These are phyloP conservation scores for Phytophthora pseudosyringae DNA, from an alignment of 352 stramenopile species.

Conservation along the genomic window DNA sequence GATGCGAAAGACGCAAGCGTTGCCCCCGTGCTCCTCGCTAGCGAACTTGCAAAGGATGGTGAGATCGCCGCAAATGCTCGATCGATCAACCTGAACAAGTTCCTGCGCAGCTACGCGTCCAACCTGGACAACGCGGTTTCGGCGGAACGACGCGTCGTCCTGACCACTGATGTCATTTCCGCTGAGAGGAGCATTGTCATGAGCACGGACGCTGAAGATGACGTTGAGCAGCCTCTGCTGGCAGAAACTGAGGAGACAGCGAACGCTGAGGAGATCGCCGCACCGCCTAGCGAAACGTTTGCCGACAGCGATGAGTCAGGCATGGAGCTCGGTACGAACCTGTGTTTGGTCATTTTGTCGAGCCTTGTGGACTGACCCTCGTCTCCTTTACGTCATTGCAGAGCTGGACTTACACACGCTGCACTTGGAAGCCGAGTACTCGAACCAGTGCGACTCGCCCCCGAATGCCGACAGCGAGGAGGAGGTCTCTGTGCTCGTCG, in stretches of 20 bases:
- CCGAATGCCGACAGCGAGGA: slow-evolving; percentile 13
- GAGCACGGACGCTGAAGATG: slow-evolving; percentile 21
- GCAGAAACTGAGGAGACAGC: slow-evolving; percentile 7
- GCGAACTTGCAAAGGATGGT: slow-evolving; percentile 11
- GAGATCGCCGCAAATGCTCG: slow-evolving; percentile 32
- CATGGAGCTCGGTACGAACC: slow-evolving; percentile 25
- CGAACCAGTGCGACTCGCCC: slow-evolving; percentile 63
- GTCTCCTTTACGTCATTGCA: slow-evolving; percentile 3
- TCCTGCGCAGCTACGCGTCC: slow-evolving; percentile 67
- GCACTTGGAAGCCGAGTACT: slow-evolving; percentile 36
- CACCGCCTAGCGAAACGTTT: background rate
- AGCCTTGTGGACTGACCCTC: background rate
- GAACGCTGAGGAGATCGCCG: background rate
- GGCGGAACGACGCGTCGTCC: slow-evolving; percentile 10
- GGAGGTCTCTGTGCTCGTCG: slow-evolving; percentile 8
- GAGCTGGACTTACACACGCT: slow-evolving; percentile 42
- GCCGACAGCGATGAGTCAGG: slow-evolving; percentile 6
- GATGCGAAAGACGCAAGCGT: slow-evolving; percentile 21
- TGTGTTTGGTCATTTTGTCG: background rate
- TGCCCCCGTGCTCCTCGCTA: slow-evolving; percentile 14
- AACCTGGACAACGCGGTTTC: slow-evolving; percentile 58
- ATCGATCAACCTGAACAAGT: slow-evolving; percentile 73
- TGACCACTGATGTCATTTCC: slow-evolving; percentile 13
- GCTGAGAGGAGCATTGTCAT: slow-evolving; percentile 15
- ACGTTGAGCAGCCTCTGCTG: slow-evolving; percentile 26